Base-by-base conservation (phyloP, 495 filamentous ascomycete species). In the Aspergillus bertholletiae region DNA sequence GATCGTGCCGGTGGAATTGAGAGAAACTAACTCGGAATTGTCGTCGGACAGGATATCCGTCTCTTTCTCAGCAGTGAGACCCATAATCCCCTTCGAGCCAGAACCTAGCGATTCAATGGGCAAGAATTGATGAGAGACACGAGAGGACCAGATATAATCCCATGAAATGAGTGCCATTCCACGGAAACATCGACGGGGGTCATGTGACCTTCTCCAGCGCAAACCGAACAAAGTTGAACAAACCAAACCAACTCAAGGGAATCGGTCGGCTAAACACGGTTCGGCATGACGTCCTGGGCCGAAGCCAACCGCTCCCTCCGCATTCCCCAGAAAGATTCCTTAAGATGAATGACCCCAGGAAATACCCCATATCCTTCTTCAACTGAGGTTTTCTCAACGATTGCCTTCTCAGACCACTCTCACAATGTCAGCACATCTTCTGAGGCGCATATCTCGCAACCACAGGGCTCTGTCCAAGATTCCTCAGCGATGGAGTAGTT, bases 401-500 rank as follows among this genome's bases (percentile, higher is more conserved):
- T 41, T 28, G 22, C 48, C 34, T 37, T 17, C n/a, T 46, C 22
- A 11, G 5, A 47, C 7, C 26, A 49, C 30, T 46, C 30, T 39
- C 39, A 68, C 18, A 21, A 74, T 74, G 71, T 50, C 62, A 13
- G 57, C 56, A 17, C 62, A 46, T 35, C 51, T 68, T 9, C 35
- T 63, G n/a, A 11, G 60, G 15, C 58, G 56, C 18, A 23, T 46
- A 4, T 22, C 23, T 21, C 44, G 45, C 41, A 37, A 45, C 30
- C 35, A 46, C 21, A 47, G 24, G 15, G 20, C 34, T 5, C n/a
- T 30, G 7, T 23, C 49, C 9, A 27, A 39, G 21, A 23, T 53
- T 17, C 35, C 65, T 39, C 64, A 60, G 50, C 66, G 82, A 78
- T 83, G 81, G 78, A 78, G 73, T 55, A 82, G 73, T 48, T 72